Evolutionary conservation across 108 stramenopile species (phyloP), one percentile per base, ranked within the genome.

Genomic region (Nitzschia sp.): DNA sequence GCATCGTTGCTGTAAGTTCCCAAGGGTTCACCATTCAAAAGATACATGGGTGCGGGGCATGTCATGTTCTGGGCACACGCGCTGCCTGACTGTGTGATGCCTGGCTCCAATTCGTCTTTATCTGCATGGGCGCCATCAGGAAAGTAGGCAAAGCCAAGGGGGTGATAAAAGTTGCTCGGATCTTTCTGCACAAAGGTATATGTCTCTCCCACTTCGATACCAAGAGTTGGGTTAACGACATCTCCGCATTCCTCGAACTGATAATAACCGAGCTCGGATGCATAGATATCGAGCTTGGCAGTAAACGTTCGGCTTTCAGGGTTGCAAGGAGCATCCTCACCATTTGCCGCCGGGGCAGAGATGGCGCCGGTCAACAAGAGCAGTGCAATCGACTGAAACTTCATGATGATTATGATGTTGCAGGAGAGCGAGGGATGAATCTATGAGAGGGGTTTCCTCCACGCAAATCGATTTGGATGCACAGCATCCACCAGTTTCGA

Each of bases 71-170:
- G 45, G 45, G 46, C 68, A 64, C 86, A 93, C 13, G 48, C 51
- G 19, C 15, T 23, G 5, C 62, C 64, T 23, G 70, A 76, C 21
- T 81, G 64, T 0, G 65, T 60, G 25, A 92, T 79, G 9, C 78
- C 71, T 24, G 87, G 89, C 71, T 97, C 94, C 47, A 97, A 80
- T 77, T 97, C 96, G 57, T 89, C 86, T 1, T 73, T 79, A 21
- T 75, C 92, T 27, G 46, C 85, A 69, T 96, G 93, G 23, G 90
- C 96, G 23, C 95, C 95, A 78, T 95, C 92, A 21, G 94, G 86
- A 29, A 63, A 82, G 76, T 97, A 97, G 5, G 92, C 88, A 59
- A 97, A 94, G 28, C 96, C 96, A 18, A 97, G 67, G 28, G 91
- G 91, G 64, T 97, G 96, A 62, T 80, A 91, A 75, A 80, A 92